Conservation (phyloP, 2,329 filamentous ascomycete genomes). For the Pseudogymnoascus sp. region DNA sequence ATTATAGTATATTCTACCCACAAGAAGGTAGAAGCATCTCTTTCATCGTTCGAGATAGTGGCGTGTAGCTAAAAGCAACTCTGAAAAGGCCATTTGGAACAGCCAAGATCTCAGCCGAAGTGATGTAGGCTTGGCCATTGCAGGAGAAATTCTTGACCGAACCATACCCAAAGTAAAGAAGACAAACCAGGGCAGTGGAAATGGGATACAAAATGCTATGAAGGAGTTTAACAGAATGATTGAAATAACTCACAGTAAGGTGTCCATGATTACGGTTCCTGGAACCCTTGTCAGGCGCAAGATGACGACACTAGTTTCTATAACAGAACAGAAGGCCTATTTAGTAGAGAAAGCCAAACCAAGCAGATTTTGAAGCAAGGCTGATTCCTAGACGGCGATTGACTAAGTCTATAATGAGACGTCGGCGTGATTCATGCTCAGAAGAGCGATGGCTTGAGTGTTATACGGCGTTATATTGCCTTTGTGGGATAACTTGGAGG, state of each 20-base stretch:
- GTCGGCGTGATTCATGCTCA: background rate
- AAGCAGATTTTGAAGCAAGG: background rate
- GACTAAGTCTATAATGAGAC: background rate
- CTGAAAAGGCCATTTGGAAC: background rate
- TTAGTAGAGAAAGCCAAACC: background rate
- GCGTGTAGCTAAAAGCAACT: background rate
- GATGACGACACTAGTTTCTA: conserved; percentile 4
- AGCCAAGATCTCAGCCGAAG: conserved; percentile 1
- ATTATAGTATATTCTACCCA: background rate
- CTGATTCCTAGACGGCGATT: background rate
- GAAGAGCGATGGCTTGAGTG: background rate
- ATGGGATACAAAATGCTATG: background rate
- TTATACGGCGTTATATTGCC: background rate
- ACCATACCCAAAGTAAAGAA: background rate
- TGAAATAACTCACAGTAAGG: conserved; percentile 34
- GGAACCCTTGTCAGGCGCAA: background rate
- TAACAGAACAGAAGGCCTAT: background rate
- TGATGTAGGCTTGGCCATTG: background rate
- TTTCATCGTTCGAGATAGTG: background rate
- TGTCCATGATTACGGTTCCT: conserved; percentile 34
- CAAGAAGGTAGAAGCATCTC: background rate
- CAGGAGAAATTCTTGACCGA: background rate
- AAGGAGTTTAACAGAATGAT: background rate
- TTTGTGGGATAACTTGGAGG: background rate
- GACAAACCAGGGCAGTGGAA: background rate